Evolutionary conservation across 192 early-diverging fungal species (phyloP).

Genomic region (Coemansia sp.): DNA sequence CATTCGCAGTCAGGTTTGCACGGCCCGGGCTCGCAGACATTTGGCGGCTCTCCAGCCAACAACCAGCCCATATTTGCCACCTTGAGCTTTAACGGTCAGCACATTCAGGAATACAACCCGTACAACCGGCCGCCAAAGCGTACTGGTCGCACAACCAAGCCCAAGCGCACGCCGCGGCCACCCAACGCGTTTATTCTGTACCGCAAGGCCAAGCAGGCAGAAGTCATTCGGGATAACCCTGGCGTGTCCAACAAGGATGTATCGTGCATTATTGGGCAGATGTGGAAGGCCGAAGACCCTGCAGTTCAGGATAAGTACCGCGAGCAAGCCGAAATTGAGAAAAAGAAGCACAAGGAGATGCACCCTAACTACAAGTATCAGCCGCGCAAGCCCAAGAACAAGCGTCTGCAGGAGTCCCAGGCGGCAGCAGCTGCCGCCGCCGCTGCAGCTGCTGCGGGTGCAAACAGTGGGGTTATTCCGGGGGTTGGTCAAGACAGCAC

Average conservation of each 20-base stretch:
- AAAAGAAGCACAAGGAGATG: conserved; percentile 55
- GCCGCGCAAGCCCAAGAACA: conserved; percentile 56
- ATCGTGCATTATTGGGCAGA: conserved; percentile 57
- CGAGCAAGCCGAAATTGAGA: conserved; percentile 53
- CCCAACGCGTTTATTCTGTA: conserved; percentile 58
- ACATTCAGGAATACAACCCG: conserved; percentile 50
- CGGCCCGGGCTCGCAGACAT: conserved; percentile 28
- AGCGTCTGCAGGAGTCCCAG: conserved; percentile 46
- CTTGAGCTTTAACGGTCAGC: conserved; percentile 43
- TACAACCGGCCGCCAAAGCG: conserved; percentile 45
- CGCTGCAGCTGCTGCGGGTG: conserved; percentile 1
- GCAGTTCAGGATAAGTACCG: conserved; percentile 54
- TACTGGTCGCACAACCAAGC: conserved; percentile 37
- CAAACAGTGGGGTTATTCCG: conserved; percentile 8
- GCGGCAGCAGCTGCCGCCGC: conserved; percentile 17
- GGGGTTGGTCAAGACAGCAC: conserved; percentile 29
- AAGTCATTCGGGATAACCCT: conserved; percentile 53
- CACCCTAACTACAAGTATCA: conserved; percentile 60
- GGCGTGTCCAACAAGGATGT: conserved; percentile 58
- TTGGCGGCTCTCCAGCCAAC: conserved; percentile 38
- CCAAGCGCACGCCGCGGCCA: conserved; percentile 55
- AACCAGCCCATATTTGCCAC: conserved; percentile 46
- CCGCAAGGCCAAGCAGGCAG: conserved; percentile 56
- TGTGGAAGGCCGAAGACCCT: conserved; percentile 55
- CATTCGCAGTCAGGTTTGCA: conserved; percentile 29